Percentiles rank a stretch among this genome's conserved stretches.
Evolutionary conservation across 2,329 filamentous ascomycete species (phyloP).

Genomic region (Calonectria multiphialidica): DNA sequence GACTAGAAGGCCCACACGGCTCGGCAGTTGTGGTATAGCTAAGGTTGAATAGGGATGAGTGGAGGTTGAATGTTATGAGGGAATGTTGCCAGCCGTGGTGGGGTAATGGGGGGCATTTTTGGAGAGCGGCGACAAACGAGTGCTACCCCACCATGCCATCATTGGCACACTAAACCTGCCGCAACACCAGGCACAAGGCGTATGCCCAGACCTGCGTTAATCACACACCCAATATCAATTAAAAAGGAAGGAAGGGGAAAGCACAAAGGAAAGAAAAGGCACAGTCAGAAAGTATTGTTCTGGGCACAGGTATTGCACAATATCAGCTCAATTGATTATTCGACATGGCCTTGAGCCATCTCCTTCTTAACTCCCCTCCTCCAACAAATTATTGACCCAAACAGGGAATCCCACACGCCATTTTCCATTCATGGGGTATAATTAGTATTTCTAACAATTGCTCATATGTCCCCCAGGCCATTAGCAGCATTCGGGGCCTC

Average conservation of each 20-base stretch:
- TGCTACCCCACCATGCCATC: neutral
- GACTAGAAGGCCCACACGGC: neutral
- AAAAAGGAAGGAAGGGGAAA: no score
- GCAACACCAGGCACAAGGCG: neutral
- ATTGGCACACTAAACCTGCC: neutral
- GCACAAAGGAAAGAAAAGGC: no score
- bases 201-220: neutral
- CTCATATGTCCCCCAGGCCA: neutral
- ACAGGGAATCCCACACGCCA: neutral
- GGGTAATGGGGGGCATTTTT: constrained; percentile 7
- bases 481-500: neutral
- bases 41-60: constrained; percentile 1
- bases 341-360: neutral
- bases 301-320: no score
- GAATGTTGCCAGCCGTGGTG: constrained; percentile 15
- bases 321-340: no score
- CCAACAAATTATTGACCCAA: neutral
- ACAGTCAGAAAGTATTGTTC: no score
- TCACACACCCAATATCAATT: no score
- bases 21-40: neutral
- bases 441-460: neutral
- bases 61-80: constrained; percentile 9
- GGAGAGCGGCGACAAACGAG: neutral
- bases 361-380: no score
- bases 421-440: neutral